These are phyloP conservation scores for Rhododendron griersonianum DNA, from an alignment of 148 eudicot species.

Conservation along the genomic window DNA sequence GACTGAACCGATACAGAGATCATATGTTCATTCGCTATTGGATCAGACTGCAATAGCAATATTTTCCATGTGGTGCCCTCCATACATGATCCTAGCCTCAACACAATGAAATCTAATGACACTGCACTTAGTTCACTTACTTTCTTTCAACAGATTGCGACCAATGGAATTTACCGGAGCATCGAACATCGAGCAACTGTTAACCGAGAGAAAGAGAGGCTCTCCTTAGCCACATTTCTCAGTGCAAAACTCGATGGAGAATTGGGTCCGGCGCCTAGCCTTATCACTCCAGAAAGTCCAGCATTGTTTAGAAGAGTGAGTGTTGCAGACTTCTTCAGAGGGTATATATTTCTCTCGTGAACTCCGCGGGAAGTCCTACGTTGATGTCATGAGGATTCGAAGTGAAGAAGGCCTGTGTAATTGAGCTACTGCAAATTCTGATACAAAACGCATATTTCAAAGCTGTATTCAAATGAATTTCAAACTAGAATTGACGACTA, in stretches of 20 bases:
- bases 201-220: slow-evolving; percentile 32
- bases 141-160: not conserved
- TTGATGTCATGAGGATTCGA: not conserved
- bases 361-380: slow-evolving; percentile 27
- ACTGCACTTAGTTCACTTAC: not conserved
- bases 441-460: not conserved
- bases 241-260: slow-evolving; percentile 20
- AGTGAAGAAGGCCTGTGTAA: not conserved
- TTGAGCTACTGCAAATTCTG: not conserved
- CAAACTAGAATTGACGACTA: not conserved
- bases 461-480: not conserved
- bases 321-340: slow-evolving; percentile 28
- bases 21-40: not conserved
- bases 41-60: not conserved
- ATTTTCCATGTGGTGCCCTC: not conserved
- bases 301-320: slow-evolving; percentile 24
- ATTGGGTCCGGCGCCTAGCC: slow-evolving; percentile 34
- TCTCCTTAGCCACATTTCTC: slow-evolving; percentile 43
- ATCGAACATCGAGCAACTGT: slow-evolving; percentile 6
- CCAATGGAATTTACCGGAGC: slow-evolving; percentile 7
- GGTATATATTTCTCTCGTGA: slow-evolving; percentile 25
- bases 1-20: not conserved
- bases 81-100: not conserved
- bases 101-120: not conserved
- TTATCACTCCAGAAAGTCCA: slow-evolving; percentile 29